These are phyloP conservation scores for Pisolithus albus DNA, from an alignment of 768 basidiomycete species.

Conservation along the genomic window DNA sequence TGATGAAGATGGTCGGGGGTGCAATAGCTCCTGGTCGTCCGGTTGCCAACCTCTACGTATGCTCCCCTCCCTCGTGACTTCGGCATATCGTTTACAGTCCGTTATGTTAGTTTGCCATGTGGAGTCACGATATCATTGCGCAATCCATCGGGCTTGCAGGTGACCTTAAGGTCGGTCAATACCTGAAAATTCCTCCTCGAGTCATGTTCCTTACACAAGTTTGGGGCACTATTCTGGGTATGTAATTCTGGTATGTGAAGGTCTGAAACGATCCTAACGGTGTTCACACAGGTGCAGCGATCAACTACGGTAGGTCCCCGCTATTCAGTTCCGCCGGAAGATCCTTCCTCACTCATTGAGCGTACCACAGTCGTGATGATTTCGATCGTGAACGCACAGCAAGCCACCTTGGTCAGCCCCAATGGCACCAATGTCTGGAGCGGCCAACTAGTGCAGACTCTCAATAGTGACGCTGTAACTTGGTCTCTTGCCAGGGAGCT, in stretches of 20 bases:
- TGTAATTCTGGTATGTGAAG: background rate
- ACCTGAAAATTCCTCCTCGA: constrained; percentile 58
- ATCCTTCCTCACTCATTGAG: background rate
- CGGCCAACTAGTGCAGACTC: constrained; percentile 43
- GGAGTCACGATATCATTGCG: constrained; percentile 56
- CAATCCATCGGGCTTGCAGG: constrained; percentile 45
- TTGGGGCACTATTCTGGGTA: constrained; percentile 19
- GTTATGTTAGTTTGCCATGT: constrained; percentile 50
- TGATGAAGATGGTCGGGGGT: constrained; percentile 63
- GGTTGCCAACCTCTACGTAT: constrained; percentile 62
- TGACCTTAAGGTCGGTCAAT: constrained; percentile 45
- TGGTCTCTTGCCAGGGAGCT: constrained; percentile 58
- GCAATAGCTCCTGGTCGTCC: constrained; percentile 56
- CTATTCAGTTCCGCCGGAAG: constrained; percentile 4
- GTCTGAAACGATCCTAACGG: background rate
- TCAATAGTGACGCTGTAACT: constrained; percentile 55
- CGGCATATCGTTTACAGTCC: no score
- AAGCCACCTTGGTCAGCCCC: constrained; percentile 45
- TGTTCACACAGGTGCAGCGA: constrained; percentile 16
- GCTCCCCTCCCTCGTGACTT: constrained; percentile 6
- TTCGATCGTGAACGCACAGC: constrained; percentile 39
- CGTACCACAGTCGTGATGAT: constrained; percentile 46
- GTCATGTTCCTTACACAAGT: constrained; percentile 59
- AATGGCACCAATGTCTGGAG: constrained; percentile 58
- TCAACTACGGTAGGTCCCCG: constrained; percentile 29